These are phyloP conservation scores for Ceratocystis smalleyi DNA, from an alignment of 2,329 filamentous ascomycete genomes.

Conservation along the genomic window DNA sequence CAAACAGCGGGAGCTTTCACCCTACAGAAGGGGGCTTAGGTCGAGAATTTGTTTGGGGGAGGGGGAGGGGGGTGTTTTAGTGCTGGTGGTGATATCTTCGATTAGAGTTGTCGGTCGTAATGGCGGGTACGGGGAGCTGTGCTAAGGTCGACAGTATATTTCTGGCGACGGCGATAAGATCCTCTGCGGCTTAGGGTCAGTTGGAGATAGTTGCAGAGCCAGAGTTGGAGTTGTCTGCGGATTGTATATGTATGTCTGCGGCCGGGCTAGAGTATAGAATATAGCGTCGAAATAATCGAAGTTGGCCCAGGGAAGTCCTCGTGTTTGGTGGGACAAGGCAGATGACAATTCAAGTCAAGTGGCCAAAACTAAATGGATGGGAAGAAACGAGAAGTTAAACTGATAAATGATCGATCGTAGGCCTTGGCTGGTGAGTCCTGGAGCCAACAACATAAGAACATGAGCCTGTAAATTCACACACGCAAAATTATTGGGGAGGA, in stretches of 20 bases:
- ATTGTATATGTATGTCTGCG: neutral
- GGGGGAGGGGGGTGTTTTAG: neutral
- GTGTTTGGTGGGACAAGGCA: neutral
- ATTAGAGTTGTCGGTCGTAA: neutral
- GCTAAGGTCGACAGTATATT: neutral
- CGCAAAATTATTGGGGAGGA: neutral
- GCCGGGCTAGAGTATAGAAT: neutral
- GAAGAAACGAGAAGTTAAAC: neutral
- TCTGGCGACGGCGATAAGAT: neutral
- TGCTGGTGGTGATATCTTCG: neutral
- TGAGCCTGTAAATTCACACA: neutral
- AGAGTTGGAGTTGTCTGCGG: neutral
- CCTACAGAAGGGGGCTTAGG: neutral
- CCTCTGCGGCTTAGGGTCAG: neutral
- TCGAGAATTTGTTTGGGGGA: neutral
- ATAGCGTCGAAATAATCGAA: conserved; percentile 1
- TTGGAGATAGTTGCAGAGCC: neutral
- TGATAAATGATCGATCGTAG: neutral
- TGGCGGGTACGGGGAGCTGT: neutral
- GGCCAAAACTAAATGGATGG: neutral
- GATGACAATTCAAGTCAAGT: neutral
- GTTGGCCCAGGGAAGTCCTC: neutral
- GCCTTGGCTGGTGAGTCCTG: neutral
- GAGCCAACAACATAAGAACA: neutral
- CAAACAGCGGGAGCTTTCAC: neutral